Evolutionary conservation across 768 basidiomycete genomes (phyloP).

Genomic region (Tricholomella constricta): DNA sequence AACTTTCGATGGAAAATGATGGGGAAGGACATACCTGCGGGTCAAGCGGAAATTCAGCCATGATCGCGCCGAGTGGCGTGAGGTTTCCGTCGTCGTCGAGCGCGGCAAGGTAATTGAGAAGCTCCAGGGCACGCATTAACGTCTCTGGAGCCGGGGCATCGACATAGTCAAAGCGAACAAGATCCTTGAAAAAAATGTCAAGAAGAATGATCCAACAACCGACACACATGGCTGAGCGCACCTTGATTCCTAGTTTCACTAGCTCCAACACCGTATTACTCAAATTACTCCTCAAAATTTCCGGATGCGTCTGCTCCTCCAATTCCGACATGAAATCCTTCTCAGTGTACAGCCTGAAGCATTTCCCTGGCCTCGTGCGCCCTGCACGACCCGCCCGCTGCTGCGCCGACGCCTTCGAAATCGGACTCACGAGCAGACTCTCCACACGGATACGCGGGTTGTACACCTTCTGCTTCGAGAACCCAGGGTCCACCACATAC

Average conservation of each 20-base stretch:
- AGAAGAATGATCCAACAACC: slow-evolving; percentile 2
- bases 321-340: slow-evolving; percentile 95
- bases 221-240: slow-evolving; percentile 26
- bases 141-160: slow-evolving; percentile 96
- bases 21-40: slow-evolving; percentile 67
- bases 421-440: slow-evolving; percentile 88
- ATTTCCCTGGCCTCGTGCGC: slow-evolving; percentile 94
- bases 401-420: slow-evolving; percentile 95
- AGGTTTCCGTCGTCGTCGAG: slow-evolving; percentile 93
- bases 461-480: slow-evolving; percentile 98
- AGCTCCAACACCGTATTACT: slow-evolving; percentile 93
- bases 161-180: slow-evolving; percentile 86
- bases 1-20: background rate
- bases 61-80: slow-evolving; percentile 82
- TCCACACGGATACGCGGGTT: slow-evolving; percentile 97
- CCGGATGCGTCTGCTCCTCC: slow-evolving; percentile 96
- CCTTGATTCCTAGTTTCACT: slow-evolving; percentile 92
- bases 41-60: slow-evolving; percentile 99
- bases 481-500: slow-evolving; percentile 98
- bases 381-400: slow-evolving; percentile 97
- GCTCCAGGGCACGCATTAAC: slow-evolving; percentile 93
- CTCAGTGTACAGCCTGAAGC: slow-evolving; percentile 95
- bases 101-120: slow-evolving; percentile 90
- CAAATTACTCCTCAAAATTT: slow-evolving; percentile 91
- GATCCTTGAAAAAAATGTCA: slow-evolving; percentile 51